Conservation (phyloP, 305 asterid genomes). For the Solanum hybrid region DNA sequence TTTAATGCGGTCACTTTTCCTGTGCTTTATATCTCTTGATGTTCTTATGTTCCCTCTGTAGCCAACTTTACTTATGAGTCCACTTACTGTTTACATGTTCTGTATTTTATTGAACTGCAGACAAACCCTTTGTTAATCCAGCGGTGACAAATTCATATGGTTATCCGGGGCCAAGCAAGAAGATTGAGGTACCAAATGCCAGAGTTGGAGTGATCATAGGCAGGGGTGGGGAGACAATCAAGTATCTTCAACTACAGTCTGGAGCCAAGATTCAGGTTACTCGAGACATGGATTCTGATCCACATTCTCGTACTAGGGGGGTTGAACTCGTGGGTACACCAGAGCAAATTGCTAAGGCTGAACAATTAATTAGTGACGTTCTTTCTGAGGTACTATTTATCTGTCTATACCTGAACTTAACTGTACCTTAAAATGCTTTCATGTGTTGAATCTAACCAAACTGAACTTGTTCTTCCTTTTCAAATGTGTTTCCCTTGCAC, state of each 20-base stretch:
- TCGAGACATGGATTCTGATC: constrained; percentile 57
- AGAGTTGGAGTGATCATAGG: constrained; percentile 77
- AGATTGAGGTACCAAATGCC: constrained; percentile 65
- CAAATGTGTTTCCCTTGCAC: not conserved
- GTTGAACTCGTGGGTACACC: constrained; percentile 73
- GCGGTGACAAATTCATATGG: constrained; percentile 39
- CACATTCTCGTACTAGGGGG: constrained; percentile 47
- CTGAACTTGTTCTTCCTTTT: not conserved
- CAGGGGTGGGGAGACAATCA: constrained; percentile 68
- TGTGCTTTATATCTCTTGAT: not conserved
- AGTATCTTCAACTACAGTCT: constrained; percentile 52
- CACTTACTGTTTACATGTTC: not conserved
- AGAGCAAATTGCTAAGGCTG: constrained; percentile 64
- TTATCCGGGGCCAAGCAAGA: constrained; percentile 48
- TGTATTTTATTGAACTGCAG: constrained; percentile 14
- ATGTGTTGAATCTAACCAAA: not conserved
- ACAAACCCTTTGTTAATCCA: constrained; percentile 25
- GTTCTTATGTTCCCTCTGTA: not conserved
- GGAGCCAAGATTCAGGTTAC: constrained; percentile 85
- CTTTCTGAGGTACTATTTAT: constrained; percentile 47
- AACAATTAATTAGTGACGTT: constrained; percentile 52
- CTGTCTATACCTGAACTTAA: not conserved
- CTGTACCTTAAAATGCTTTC: not conserved
- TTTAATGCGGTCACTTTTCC: not conserved
- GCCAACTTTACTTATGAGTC: not conserved